phyloP scores from a whole-genome alignment of 2,329 filamentous ascomycete genomes.

The Epichloe festucae region DNA sequence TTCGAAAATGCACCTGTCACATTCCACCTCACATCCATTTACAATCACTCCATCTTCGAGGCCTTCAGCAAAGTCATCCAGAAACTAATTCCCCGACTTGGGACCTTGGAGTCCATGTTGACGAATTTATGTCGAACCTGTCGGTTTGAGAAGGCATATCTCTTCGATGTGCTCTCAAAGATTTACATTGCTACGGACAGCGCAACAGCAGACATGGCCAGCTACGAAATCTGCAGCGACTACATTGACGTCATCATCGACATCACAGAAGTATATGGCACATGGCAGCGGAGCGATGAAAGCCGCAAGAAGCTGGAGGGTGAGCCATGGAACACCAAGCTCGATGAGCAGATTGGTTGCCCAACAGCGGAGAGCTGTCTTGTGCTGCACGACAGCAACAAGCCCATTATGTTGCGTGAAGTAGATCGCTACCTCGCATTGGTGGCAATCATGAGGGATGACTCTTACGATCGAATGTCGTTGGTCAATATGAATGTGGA shows the following conservation, averaged over 20 bases:
- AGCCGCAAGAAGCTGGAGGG: conserved; percentile 45
- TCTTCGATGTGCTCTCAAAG: conserved; percentile 95
- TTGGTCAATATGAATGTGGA: conserved; percentile 81
- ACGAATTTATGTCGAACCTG: conserved; percentile 89
- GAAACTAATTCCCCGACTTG: conserved; percentile 86
- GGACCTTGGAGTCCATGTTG: conserved; percentile 84
- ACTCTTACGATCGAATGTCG: conserved; percentile 71
- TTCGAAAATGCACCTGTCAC: conserved; percentile 89
- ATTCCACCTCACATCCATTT: conserved; percentile 95
- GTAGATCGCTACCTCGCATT: conserved; percentile 65
- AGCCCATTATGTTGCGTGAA: conserved; percentile 55
- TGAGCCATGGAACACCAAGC: conserved; percentile 45
- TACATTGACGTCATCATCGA: conserved; percentile 98
- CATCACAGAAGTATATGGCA: conserved; percentile 86
- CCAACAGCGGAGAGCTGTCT: conserved; percentile 55
- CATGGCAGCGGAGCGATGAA: conserved; percentile 47
- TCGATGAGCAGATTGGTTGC: conserved; percentile 54
- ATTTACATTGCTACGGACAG: conserved; percentile 98
- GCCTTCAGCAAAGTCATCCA: conserved; percentile 98
- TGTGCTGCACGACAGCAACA: conserved; percentile 49
- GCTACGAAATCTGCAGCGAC: conserved; percentile 96
- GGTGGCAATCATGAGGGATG: conserved; percentile 78
- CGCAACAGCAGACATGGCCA: conserved; percentile 82
- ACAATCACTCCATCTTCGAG: conserved; percentile 97
- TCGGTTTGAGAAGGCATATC: conserved; percentile 92